Base-by-base conservation (phyloP, 352 stramenopile genomes). In the Phytophthora crassamura region DNA sequence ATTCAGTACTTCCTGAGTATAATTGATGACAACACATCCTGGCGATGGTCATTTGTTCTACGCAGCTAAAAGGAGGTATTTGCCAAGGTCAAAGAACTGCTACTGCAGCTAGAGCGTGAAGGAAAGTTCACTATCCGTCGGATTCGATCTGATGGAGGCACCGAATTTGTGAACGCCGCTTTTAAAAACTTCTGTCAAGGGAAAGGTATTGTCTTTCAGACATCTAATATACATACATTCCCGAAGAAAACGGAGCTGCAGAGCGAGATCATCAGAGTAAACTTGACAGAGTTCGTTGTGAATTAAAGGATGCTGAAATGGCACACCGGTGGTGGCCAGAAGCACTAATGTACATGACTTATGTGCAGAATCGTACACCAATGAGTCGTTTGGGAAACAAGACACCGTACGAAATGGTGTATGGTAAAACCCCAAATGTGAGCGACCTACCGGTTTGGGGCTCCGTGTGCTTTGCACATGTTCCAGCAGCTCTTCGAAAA, bases 21-120 rank as follows among this genome's bases (percentile, higher is more conserved):
- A 3, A 67, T 67, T 48, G 50, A 61, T n/a, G 49, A 55, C 16
- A 53, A 55, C 7, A 67, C 49, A n/a, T 67, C 48, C 1, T 55
- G 48, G 48, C 33, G 48, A 5, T 55, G 48, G 48, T 16, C 48
- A 15, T 55, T 33, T 35, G 33, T 55, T 14, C 33, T 55, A 16
- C 46, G 46, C 28, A 40, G 32, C 46, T 41, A 41, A 30, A 22
- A 30, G 15, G 46, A 53, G 8, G 46, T 40, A 30, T 25, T 28
- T 53, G 46, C 40, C 7, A 53, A 53, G n/a, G 46, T 53, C 12
- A 41, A 3, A 53, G 14, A 22, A 5, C 30, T 53, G 1, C 25
- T 53, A 1, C 16, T 55, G 16, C 32, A 35, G 2, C 33, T 55
- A 35, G 48, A 55, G 20, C 48, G 48, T 40, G 48, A 55, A 45